A percentile compares a stretch with the other conserved stretches of the same genome.
Conservation (phyloP, 2,329 filamentous ascomycete genomes). For the Beauveria varroae region DNA sequence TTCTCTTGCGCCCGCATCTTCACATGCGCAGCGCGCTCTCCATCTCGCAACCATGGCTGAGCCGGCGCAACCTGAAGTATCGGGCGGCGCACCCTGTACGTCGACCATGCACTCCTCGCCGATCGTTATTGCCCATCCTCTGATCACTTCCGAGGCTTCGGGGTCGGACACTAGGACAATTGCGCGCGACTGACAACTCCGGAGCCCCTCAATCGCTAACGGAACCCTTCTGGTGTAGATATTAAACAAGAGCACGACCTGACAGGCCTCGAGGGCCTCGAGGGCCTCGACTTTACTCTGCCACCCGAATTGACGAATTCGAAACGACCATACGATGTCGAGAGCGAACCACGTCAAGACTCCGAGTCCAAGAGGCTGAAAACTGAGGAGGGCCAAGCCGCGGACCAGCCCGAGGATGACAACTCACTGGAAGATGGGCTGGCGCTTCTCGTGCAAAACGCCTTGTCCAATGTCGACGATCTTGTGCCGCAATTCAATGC, state of each 20-base stretch:
- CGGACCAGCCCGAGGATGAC: background rate
- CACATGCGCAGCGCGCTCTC: constrained; percentile 6
- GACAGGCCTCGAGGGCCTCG: constrained; percentile 24
- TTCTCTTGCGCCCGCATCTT: constrained; percentile 14
- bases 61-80: constrained; percentile 29
- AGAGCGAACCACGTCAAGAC: constrained; percentile 20
- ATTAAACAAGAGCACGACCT: constrained; percentile 33
- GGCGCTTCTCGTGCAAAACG: constrained; percentile 32
- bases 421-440: constrained; percentile 27
- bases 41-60: constrained; percentile 32
- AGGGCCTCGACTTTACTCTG: constrained; percentile 27
- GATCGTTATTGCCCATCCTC: background rate
- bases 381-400: background rate
- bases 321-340: constrained; percentile 30
- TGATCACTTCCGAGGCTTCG: background rate
- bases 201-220: constrained; percentile 18
- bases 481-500: constrained; percentile 27
- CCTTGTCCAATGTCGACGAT: constrained; percentile 31
- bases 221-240: constrained; percentile 17
- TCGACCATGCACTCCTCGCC: background rate
- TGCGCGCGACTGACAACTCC: background rate
- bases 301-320: constrained; percentile 25
- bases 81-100: constrained; percentile 30
- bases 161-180: background rate
- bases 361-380: constrained; percentile 11